A percentile compares a stretch with the other conserved stretches of the same genome.
These are phyloP conservation scores for Cocos nucifera DNA, from an alignment of 176 grass and related monocot species.

Conservation along the genomic window DNA sequence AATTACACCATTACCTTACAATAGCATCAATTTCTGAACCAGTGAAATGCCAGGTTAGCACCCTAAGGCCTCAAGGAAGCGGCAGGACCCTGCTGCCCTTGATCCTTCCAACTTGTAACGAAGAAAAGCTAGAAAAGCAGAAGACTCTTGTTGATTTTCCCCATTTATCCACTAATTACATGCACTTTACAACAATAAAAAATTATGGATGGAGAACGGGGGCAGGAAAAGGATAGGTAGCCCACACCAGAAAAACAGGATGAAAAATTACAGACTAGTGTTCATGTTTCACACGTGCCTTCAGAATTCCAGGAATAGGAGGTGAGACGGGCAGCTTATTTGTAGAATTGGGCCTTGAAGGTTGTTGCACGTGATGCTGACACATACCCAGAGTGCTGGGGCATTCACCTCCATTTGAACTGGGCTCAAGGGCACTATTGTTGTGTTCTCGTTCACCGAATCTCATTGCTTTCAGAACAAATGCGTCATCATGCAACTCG, in stretches of 20 bases:
- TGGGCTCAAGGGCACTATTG: slow-evolving; percentile 15
- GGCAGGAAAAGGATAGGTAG: slow-evolving; percentile 18
- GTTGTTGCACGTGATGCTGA: slow-evolving; percentile 33
- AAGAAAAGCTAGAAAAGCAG: slow-evolving; percentile 14
- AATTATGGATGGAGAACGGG: no score
- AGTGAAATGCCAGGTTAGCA: slow-evolving; percentile 3
- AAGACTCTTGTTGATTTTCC: slow-evolving; percentile 26
- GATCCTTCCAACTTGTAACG: slow-evolving; percentile 23
- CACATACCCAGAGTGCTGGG: slow-evolving; percentile 54
- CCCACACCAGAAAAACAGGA: slow-evolving; percentile 4
- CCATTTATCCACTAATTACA: slow-evolving; percentile 49
- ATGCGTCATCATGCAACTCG: slow-evolving; percentile 86
- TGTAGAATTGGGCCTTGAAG: slow-evolving; percentile 33
- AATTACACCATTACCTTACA: slow-evolving; percentile 22
- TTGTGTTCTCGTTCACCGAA: slow-evolving; percentile 44
- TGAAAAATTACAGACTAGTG: slow-evolving; percentile 28
- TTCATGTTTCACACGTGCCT: slow-evolving; percentile 81
- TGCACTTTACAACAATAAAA: slow-evolving; percentile 29
- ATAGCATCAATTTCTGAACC: slow-evolving; percentile 6
- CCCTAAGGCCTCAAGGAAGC: slow-evolving; percentile 5
- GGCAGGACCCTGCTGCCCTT: slow-evolving; percentile 10
- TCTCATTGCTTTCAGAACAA: slow-evolving; percentile 82
- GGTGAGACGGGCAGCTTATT: slow-evolving; percentile 47
- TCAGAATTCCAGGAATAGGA: slow-evolving; percentile 86
- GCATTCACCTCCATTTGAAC: slow-evolving; percentile 45